phyloP scores from a whole-genome alignment of 2,329 filamentous ascomycete species.

The Colletotrichum truncatum region DNA sequence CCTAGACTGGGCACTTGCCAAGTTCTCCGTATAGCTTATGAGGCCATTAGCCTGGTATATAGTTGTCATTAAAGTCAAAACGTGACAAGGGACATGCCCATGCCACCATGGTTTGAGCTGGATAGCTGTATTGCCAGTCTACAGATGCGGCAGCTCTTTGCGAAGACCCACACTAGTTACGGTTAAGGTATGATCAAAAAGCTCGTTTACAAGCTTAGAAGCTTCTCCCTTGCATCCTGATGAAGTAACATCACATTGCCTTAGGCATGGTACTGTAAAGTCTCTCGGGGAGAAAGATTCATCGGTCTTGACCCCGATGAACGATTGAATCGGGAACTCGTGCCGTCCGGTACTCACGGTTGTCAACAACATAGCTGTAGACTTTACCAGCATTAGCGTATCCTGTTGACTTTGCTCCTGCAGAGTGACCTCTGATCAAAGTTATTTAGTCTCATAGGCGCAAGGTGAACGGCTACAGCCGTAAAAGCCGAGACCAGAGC shows the following conservation, averaged over 20 bases:
- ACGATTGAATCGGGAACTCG: not conserved
- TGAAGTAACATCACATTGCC: too few species aligned
- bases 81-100: too few species aligned
- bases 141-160: too few species aligned
- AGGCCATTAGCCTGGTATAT: not conserved
- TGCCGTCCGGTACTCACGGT: not conserved
- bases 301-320: not conserved
- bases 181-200: too few species aligned
- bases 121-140: too few species aligned
- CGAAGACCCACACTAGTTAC: too few species aligned
- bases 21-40: not conserved
- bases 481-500: not conserved
- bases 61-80: too few species aligned
- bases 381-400: not conserved
- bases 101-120: too few species aligned
- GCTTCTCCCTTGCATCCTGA: too few species aligned
- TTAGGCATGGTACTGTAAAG: too few species aligned
- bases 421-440: not conserved
- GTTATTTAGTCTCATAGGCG: not conserved
- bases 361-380: not conserved
- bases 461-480: not conserved
- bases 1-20: slow-evolving; percentile 25
- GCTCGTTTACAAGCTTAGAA: too few species aligned
- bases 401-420: not conserved
- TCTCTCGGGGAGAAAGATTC: not conserved